Percentiles rank a stretch among this genome's conserved stretches.
Conservation (phyloP, 352 stramenopile genomes). For the Phytopythium boreale region DNA sequence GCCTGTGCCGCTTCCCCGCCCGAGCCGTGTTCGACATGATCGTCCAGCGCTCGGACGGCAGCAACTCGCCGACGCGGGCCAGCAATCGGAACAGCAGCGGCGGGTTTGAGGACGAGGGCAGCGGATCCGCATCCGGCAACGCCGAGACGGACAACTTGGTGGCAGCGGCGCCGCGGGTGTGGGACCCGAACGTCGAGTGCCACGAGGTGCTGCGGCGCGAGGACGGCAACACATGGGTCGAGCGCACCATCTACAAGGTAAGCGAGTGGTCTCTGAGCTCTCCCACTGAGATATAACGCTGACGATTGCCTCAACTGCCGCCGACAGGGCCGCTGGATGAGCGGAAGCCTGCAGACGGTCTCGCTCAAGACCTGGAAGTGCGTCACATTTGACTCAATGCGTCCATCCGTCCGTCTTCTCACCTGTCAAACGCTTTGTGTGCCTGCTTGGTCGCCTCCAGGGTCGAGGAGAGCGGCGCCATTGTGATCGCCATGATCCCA, state of each 20-base stretch:
- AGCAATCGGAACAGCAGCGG: background rate
- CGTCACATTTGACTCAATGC: slow-evolving; percentile 5
- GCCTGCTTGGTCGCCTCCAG: slow-evolving; percentile 17
- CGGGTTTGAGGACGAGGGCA: background rate
- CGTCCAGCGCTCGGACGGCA: slow-evolving; percentile 12
- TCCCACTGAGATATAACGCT: background rate
- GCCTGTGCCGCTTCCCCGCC: slow-evolving; percentile 56
- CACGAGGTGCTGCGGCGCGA: slow-evolving; percentile 47
- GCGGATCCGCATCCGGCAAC: background rate
- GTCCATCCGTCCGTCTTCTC: background rate
- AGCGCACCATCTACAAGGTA: slow-evolving; percentile 57
- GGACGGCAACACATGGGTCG: slow-evolving; percentile 50
- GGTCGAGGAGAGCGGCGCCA: slow-evolving; percentile 62
- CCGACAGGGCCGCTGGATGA: slow-evolving; percentile 27
- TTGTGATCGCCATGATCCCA: slow-evolving; percentile 66
- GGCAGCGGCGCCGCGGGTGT: background rate
- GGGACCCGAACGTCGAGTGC: slow-evolving; percentile 44
- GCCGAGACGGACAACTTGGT: no score
- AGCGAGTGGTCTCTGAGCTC: no score
- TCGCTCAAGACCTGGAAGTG: slow-evolving; percentile 71
- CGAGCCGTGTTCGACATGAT: slow-evolving; percentile 74
- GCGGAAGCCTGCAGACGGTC: slow-evolving; percentile 44
- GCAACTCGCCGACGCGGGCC: background rate
- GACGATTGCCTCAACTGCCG: background rate
- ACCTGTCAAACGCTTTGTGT: no score